Evolutionary conservation across 192 early-diverging fungal species (phyloP).

Genomic region (Gamsiella multidivaricata): DNA sequence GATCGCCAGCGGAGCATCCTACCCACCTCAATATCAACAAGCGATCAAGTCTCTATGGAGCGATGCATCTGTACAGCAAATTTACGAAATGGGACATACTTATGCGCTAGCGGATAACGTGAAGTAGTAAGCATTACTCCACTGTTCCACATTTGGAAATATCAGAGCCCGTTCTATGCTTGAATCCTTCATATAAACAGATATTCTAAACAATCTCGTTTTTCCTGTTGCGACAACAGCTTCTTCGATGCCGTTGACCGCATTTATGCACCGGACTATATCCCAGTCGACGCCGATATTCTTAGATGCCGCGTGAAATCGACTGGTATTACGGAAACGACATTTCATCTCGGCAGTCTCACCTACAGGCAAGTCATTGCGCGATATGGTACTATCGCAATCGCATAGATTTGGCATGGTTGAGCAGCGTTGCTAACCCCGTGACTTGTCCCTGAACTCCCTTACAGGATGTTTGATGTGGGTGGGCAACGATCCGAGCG

Average conservation of each 20-base stretch:
- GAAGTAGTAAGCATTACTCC: conserved; percentile 57
- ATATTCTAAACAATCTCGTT: neutral
- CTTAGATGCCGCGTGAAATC: conserved; percentile 70
- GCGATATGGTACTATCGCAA: too few relatives aligned
- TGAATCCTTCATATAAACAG: too few relatives aligned
- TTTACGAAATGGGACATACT: conserved; percentile 55
- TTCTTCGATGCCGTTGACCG: conserved; percentile 64
- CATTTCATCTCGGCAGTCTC: conserved; percentile 63
- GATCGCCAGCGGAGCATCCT: conserved; percentile 39
- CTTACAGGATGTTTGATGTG: conserved; percentile 69
- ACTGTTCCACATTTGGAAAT: too few relatives aligned
- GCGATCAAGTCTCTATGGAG: conserved; percentile 62
- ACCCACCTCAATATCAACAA: conserved; percentile 51
- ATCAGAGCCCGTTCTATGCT: too few relatives aligned
- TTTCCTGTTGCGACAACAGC: conserved; percentile 24
- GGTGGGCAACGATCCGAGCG: conserved; percentile 68
- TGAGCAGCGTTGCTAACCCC: neutral
- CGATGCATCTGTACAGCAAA: conserved; percentile 57
- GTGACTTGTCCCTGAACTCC: neutral
- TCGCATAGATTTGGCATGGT: too few relatives aligned
- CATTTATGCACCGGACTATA: conserved; percentile 57
- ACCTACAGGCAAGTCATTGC: conserved; percentile 65
- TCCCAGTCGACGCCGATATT: conserved; percentile 70
- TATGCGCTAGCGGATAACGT: conserved; percentile 66
- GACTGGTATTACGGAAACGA: conserved; percentile 70